Conservation (phyloP, 768 basidiomycete genomes). For the Lactifluus hygrophoroides region DNA sequence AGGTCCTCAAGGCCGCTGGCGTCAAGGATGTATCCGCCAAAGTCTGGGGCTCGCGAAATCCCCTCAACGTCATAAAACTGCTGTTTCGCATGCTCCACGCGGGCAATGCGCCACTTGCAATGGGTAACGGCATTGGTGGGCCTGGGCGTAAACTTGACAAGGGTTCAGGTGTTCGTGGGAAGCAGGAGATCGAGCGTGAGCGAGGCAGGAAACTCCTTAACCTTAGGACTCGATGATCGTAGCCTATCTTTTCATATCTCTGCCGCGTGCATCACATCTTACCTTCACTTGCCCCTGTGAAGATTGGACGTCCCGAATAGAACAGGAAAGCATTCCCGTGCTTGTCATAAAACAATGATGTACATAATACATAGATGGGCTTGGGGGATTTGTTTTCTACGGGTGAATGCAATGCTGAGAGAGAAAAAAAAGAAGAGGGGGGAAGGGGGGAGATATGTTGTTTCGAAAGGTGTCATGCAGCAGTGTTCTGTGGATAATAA, state of each 20-base stretch:
- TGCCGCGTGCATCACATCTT: conserved; percentile 4
- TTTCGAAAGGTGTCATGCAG: neutral
- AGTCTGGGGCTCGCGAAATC: conserved; percentile 89
- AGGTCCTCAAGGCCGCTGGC: conserved; percentile 86
- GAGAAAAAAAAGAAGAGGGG: neutral
- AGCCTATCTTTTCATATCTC: conserved; percentile 5
- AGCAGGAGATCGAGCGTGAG: conserved; percentile 69
- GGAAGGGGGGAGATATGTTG: neutral
- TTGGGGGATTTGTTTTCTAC: conserved; percentile 14
- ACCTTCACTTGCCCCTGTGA: conserved; percentile 1
- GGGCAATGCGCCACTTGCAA: conserved; percentile 66
- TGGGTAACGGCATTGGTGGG: conserved; percentile 81
- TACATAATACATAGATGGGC: conserved; percentile 19
- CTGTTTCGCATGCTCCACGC: conserved; percentile 76
- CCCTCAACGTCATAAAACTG: conserved; percentile 79
- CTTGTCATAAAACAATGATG: conserved; percentile 14
- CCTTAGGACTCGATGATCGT: conserved; percentile 40
- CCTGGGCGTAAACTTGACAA: conserved; percentile 62
- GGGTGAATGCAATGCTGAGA: conserved; percentile 5
- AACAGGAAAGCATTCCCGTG: conserved; percentile 10
- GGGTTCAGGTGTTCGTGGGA: conserved; percentile 62
- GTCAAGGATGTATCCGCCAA: conserved; percentile 94
- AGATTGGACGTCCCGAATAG: neutral
- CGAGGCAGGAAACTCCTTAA: conserved; percentile 72
- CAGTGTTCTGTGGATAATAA: conserved; percentile 14